phyloP scores from a whole-genome alignment of 2,329 filamentous ascomycete genomes.

The Dothistroma pini region DNA sequence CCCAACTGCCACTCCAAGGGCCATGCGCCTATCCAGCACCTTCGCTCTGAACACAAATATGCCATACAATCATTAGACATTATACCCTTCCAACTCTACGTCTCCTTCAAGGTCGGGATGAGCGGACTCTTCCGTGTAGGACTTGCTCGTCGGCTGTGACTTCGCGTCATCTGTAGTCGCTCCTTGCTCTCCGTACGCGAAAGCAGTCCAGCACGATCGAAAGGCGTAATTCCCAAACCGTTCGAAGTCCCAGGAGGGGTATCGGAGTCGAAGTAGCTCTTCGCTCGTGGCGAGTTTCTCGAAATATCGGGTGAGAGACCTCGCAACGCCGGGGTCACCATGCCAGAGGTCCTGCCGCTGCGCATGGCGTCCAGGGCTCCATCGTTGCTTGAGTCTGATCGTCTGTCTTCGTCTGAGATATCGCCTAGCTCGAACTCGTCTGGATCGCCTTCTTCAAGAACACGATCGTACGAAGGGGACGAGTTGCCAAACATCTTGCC shows the following conservation, averaged over 20 bases:
- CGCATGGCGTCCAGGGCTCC: conserved; percentile 41
- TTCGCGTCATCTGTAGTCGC: conserved; percentile 57
- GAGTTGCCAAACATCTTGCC: conserved; percentile 63
- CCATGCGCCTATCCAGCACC: conserved; percentile 1
- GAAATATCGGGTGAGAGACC: conserved; percentile 31
- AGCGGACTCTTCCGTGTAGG: conserved; percentile 47
- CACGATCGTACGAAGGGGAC: conserved; percentile 66
- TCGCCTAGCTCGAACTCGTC: conserved; percentile 74
- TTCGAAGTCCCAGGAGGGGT: conserved; percentile 28
- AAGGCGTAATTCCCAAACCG: conserved; percentile 37
- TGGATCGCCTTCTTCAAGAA: conserved; percentile 74
- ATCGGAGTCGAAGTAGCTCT: conserved; percentile 44
- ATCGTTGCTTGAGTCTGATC: conserved; percentile 20
- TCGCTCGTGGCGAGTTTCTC: conserved; percentile 27
- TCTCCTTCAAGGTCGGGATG: conserved; percentile 36
- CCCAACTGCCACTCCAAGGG: not conserved
- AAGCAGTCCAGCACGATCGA: conserved; percentile 67
- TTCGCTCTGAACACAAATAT: not conserved
- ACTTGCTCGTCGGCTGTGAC: conserved; percentile 46
- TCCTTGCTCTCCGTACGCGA: conserved; percentile 85
- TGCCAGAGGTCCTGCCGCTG: conserved; percentile 59
- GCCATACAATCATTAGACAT: conserved; percentile 9
- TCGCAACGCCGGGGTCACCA: conserved; percentile 56
- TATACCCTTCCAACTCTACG: conserved; percentile 26
- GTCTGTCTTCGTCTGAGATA: conserved; percentile 54